These are phyloP conservation scores for Diaporthe sp. DNA, from an alignment of 2,329 filamentous ascomycete species.

Conservation along the genomic window DNA sequence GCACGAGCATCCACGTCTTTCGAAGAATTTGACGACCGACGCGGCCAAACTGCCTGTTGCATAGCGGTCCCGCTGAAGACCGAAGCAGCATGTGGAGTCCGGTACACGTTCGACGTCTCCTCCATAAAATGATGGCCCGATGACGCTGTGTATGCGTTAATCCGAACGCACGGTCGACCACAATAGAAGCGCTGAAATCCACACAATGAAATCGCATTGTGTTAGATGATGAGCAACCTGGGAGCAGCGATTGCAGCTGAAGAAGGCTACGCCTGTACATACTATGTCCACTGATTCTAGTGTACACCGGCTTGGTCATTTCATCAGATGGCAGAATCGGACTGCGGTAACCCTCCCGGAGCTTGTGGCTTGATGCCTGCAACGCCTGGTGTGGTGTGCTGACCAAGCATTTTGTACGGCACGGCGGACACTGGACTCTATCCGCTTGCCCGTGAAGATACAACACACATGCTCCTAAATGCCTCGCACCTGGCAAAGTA, in stretches of 20 bases:
- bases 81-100: conserved; percentile 35
- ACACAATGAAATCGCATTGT: not conserved
- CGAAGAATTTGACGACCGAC: not conserved
- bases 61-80: conserved; percentile 18
- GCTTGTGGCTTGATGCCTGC: not conserved
- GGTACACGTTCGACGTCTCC: conserved; percentile 27
- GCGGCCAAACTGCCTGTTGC: conserved; percentile 10
- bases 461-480: not conserved
- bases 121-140: conserved; percentile 34
- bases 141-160: conserved; percentile 36
- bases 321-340: too few relatives aligned
- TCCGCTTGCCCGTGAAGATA: not conserved
- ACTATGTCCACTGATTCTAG: not conserved
- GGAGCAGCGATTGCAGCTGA: not conserved
- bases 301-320: not conserved
- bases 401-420: not conserved
- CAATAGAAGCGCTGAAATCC: conserved; percentile 4
- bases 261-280: not conserved
- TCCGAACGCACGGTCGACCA: conserved; percentile 25
- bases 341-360: not conserved
- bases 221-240: not conserved
- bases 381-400: not conserved
- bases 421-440: not conserved
- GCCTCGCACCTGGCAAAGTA: not conserved
- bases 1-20: not conserved